Percentiles rank a stretch among this genome's conserved stretches.
Evolutionary conservation across 768 basidiomycete genomes (phyloP).

Genomic region (Udeniomyces megalosporus): DNA sequence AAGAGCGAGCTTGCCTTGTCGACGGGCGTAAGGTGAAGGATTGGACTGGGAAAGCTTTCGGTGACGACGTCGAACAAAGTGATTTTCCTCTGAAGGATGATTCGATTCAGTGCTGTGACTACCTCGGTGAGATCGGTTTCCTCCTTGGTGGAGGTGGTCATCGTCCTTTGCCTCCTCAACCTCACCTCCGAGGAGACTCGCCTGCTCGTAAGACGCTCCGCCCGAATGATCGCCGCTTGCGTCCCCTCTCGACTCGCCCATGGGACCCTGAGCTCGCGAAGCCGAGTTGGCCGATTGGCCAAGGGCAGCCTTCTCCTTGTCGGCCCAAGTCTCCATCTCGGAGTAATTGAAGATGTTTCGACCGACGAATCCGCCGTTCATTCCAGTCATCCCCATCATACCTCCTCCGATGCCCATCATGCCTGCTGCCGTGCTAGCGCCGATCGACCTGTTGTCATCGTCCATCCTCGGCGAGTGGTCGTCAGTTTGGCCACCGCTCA

Average conservation of each 20-base stretch:
- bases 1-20: constrained; percentile 67
- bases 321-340: constrained; percentile 60
- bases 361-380: constrained; percentile 34
- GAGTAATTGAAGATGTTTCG: constrained; percentile 54
- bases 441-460: constrained; percentile 5
- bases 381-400: background rate
- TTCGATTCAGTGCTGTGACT: too few species aligned
- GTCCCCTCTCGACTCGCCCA: background rate
- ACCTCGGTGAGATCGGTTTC: too few species aligned
- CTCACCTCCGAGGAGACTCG: background rate
- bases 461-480: background rate
- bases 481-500: background rate
- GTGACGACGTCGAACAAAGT: constrained; percentile 41
- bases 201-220: background rate
- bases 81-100: background rate
- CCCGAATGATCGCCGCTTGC: background rate
- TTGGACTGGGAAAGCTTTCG: constrained; percentile 78
- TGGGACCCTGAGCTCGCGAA: background rate
- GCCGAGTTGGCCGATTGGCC: background rate
- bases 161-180: background rate
- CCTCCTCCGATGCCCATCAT: background rate
- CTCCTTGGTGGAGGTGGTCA: too few species aligned
- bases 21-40: constrained; percentile 30
- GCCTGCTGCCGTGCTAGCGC: constrained; percentile 1
- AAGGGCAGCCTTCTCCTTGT: constrained; percentile 36